Conservation (phyloP, 2,329 filamentous ascomycete species). For the Calonectria hongkongensis region DNA sequence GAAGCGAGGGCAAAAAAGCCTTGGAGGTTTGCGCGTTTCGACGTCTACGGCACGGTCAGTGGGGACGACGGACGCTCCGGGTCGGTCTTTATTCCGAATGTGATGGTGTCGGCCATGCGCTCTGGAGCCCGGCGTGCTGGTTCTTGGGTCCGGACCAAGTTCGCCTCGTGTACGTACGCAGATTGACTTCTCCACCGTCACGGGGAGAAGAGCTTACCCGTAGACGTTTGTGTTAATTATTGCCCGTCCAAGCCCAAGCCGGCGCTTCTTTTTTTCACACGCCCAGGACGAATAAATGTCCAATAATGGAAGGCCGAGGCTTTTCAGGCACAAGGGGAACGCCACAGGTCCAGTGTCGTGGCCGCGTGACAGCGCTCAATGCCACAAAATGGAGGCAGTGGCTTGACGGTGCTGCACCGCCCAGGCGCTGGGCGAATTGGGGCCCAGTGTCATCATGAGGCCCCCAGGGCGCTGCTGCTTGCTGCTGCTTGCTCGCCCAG, state of each 20-base stretch:
- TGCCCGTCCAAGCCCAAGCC: constrained; percentile 8
- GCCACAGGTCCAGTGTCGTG: constrained; percentile 32
- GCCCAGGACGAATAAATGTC: not conserved
- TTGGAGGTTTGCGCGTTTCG: constrained; percentile 13
- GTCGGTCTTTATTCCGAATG: constrained; percentile 23
- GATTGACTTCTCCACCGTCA: constrained; percentile 21
- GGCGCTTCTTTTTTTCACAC: not conserved
- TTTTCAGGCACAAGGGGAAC: constrained; percentile 31
- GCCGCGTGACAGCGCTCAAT: constrained; percentile 31
- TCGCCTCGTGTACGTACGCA: constrained; percentile 20
- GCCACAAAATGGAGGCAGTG: constrained; percentile 23
- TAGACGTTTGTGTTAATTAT: constrained; percentile 17
- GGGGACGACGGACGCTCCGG: constrained; percentile 21
- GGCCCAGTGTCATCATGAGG: constrained; percentile 28
- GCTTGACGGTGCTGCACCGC: constrained; percentile 35
- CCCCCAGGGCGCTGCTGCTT: constrained; percentile 5
- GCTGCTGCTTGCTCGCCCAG: not conserved
- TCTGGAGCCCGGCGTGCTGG: constrained; percentile 8
- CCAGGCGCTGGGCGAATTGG: not conserved
- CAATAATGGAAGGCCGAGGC: constrained; percentile 8
- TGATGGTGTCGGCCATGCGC: constrained; percentile 18
- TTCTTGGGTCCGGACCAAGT: constrained; percentile 18
- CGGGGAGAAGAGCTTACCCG: constrained; percentile 19
- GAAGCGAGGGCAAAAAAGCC: constrained; percentile 14
- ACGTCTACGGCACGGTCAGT: constrained; percentile 13